These are phyloP conservation scores for Tulasnella sp. DNA, from an alignment of 768 basidiomycete genomes.

Conservation along the genomic window DNA sequence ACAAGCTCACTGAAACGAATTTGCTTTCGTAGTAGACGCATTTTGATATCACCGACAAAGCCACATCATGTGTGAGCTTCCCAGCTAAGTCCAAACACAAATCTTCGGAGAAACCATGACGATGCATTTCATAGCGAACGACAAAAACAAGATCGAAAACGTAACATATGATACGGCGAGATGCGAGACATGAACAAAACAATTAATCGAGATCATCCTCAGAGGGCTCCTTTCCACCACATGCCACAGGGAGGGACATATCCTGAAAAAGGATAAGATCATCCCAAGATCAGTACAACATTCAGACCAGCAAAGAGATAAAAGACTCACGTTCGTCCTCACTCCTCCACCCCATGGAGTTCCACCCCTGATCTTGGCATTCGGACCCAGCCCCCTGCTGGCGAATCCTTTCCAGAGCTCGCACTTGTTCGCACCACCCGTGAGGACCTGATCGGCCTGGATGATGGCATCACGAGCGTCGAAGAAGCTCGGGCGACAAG, in stretches of 20 bases:
- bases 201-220: background rate
- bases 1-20: too few relatives aligned
- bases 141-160: too few relatives aligned
- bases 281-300: too few relatives aligned
- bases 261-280: background rate
- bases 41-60: too few relatives aligned
- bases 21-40: too few relatives aligned
- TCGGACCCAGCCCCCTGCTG: conserved; percentile 65
- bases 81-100: too few relatives aligned
- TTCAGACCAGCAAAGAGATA: too few relatives aligned
- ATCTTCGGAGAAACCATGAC: too few relatives aligned
- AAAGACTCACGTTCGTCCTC: conserved; percentile 46
- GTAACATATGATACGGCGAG: too few relatives aligned
- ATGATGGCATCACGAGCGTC: conserved; percentile 84
- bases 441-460: conserved; percentile 80
- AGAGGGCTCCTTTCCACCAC: conserved; percentile 5
- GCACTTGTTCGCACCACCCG: conserved; percentile 89
- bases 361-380: conserved; percentile 60
- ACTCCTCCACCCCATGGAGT: conserved; percentile 94
- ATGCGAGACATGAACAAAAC: too few relatives aligned
- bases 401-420: conserved; percentile 79
- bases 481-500: conserved; percentile 81
- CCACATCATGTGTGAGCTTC: too few relatives aligned
- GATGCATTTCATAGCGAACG: too few relatives aligned
- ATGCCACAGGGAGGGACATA: background rate